Base-by-base conservation (phyloP, 495 filamentous ascomycete species). In the Daldinia grandis region DNA sequence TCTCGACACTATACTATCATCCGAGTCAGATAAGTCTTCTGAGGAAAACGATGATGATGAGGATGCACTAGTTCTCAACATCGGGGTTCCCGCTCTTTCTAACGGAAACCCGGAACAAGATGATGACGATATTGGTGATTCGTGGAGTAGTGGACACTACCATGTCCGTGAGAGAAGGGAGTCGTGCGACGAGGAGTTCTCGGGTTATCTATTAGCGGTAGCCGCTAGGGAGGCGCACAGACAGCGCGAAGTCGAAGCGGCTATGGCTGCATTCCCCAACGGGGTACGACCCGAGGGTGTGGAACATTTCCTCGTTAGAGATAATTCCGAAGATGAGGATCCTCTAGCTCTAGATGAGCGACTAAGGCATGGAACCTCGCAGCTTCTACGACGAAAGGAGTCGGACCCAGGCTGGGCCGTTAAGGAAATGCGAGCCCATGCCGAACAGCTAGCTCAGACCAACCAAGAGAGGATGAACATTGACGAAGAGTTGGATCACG, bases 211-310 rank as follows among this genome's bases (percentile, higher is more conserved):
- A 42, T 85, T 95, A 17, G 87, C 90, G 21, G 80, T 97, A 57
- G 92, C 92, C 21, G 90, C 91, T 40, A 87, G 85, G 57, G 90
- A 92, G 64, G 92, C 92, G 14, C 89, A 94, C 76, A 88, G 88
- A 76, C 89, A 94, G 75, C 72, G 74, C 69, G 74, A 85, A 59
- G 76, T 83, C 44, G 79, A 85, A 76, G 73, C 79, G 58, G 81
- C 81, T 71, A 79, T 85, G 77, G 80, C 81, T 51, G 81, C 82
- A 37, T 84, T 84, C 68, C 81, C 82, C 65, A 84, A 84, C 77
- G 76, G 77, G 21, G 71, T 78, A 38, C 79, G 79, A 58, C 80
- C 80, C 71, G 80, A 82, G 30, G 84, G 83, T 33, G 84, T 87
- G 28, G 84, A 86, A 66, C 76, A 87, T 71, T 87, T 86, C 69